These are phyloP conservation scores for Colletotrichum somersetense DNA, from an alignment of 2,329 filamentous ascomycete species.

Conservation along the genomic window DNA sequence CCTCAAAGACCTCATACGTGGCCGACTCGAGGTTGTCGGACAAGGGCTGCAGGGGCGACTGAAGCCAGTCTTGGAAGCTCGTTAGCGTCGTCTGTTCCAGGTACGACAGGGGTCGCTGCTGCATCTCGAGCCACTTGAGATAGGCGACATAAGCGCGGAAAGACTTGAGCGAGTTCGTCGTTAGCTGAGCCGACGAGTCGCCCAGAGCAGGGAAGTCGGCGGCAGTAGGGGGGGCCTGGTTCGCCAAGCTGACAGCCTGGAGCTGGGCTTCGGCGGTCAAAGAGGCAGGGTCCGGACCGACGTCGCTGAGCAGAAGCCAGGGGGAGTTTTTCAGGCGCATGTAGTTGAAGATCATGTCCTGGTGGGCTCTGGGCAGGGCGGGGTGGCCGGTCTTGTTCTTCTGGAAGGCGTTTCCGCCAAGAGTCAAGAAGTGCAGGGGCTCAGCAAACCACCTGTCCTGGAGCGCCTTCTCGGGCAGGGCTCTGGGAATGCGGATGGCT, in stretches of 20 bases:
- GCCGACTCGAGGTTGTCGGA: conserved; percentile 97
- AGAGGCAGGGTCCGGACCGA: conserved; percentile 59
- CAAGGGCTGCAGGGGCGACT: conserved; percentile 92
- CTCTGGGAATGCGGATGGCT: conserved; percentile 70
- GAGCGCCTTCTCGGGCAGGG: conserved; percentile 70
- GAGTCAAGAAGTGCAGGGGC: conserved; percentile 72
- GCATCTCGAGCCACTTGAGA: conserved; percentile 84
- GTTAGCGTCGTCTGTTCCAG: conserved; percentile 66
- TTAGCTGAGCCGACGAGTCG: conserved; percentile 63
- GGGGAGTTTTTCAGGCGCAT: conserved; percentile 74
- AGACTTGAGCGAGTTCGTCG: conserved; percentile 43
- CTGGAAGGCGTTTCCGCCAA: conserved; percentile 67
- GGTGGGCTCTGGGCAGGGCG: conserved; percentile 71
- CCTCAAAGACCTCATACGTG: conserved; percentile 98
- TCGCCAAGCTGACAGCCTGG: conserved; percentile 43
- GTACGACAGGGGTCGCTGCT: conserved; percentile 73
- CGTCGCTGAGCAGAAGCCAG: conserved; percentile 73
- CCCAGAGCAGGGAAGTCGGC: conserved; percentile 77
- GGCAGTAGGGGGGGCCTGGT: conserved; percentile 53
- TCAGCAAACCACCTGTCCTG: conserved; percentile 79
- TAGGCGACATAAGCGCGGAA: conserved; percentile 75
- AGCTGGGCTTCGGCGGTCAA: conserved; percentile 36
- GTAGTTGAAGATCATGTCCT: conserved; percentile 70
- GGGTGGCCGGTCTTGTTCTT: conserved; percentile 72
- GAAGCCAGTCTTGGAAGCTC: conserved; percentile 90